Base-by-base conservation (phyloP, 2,329 filamentous ascomycete genomes). In the Colletotrichum higginsianum region DNA sequence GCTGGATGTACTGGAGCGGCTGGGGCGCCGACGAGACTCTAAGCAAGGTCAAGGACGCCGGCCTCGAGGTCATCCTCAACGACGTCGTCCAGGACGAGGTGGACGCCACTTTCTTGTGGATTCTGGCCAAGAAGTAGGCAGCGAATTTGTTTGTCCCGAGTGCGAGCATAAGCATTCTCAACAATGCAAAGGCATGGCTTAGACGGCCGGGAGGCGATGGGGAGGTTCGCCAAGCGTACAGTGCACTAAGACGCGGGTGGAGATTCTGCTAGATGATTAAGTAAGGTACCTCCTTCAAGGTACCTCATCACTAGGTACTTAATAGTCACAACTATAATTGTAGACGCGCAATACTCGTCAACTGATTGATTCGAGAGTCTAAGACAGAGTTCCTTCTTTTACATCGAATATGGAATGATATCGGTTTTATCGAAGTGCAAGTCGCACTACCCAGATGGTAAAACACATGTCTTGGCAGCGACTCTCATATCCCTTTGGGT, bases 1-100 rank as follows among this genome's bases (percentile, higher is more conserved):
- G 80, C 2, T 85, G 84, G 84, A 82, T 84, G 79, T 86, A 77
- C 66, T 84, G 81, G 82, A 84, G 83, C 74, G 80, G 82, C 12
- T 81, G 78, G 79, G 83, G 83, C 2, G 74, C 74, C 38, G 79
- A 82, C 23, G 76, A 72, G 46, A 84, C 79, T 9, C 49, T 81
- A 44, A 70, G 76, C 40, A 71, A 76, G 55, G 26, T 84, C 2
- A 76, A 75, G 56, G 75, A 76, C n/a, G 74, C 73, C 0, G 82
- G 80, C 4, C 72, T 85, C 13, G 76, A 82, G n/a, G 63, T 84
- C 1, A 61, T 82, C 30, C 35, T 79, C 4, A 68, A 73, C 26
- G 79, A 80, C 60, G 74, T 82, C 6, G 74, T 76, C 56, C 60
- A 77, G 15, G 80, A 82, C 60, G 77, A 77, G 23, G 76, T 76